These are phyloP conservation scores for Arabis hirsuta DNA, from an alignment of 345 rosid genomes.

Conservation along the genomic window DNA sequence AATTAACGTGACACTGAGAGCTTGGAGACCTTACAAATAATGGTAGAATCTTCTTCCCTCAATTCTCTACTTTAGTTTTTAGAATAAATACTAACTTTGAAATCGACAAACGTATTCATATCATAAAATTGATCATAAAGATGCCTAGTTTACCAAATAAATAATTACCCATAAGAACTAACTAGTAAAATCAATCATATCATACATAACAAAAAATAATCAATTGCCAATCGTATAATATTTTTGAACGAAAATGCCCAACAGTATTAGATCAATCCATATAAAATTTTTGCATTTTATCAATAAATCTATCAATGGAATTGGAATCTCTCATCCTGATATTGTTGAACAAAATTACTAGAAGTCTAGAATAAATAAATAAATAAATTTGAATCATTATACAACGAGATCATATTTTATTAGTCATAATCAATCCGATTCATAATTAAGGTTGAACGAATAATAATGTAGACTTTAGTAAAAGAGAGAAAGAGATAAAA, in stretches of 20 bases:
- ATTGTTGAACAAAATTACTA: neutral
- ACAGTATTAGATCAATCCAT: neutral
- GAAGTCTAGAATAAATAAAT: too few relatives aligned
- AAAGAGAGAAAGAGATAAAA: neutral
- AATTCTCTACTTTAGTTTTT: constrained; percentile 21
- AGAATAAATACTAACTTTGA: constrained; percentile 17
- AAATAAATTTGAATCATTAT: constrained; percentile 1
- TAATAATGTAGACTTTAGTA: constrained; percentile 7
- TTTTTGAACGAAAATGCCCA: neutral
- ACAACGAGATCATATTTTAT: constrained; percentile 20
- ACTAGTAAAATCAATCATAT: neutral
- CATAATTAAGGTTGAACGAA: constrained; percentile 21
- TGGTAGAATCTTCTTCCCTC: constrained; percentile 37
- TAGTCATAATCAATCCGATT: constrained; percentile 24
- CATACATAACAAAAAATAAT: too few relatives aligned
- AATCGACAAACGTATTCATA: neutral
- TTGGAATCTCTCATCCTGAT: neutral
- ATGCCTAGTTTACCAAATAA: neutral
- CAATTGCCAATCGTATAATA: neutral
- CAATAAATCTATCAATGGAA: neutral
- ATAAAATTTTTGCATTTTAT: constrained; percentile 11
- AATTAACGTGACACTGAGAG: constrained; percentile 42
- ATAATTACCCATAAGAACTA: neutral
- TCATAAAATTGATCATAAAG: neutral
- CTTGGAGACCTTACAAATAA: constrained; percentile 45